A percentile compares a stretch with the other conserved stretches of the same genome.
Conservation (phyloP, 495 filamentous ascomycete species). For the Penicillium soppii region DNA sequence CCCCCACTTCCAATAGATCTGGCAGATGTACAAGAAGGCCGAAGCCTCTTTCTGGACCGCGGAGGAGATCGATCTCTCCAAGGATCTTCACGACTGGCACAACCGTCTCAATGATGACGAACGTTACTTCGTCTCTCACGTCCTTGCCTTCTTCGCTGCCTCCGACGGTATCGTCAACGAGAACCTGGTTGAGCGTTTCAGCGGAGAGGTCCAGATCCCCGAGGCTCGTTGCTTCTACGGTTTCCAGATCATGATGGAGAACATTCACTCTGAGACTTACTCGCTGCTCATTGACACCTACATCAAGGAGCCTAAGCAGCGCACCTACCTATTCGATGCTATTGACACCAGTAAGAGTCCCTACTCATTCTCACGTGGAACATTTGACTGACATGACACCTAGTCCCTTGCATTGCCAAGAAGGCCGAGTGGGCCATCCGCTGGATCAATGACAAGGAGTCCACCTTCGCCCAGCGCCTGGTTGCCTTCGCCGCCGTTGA, state of each 20-base stretch:
- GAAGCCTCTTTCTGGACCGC: slow-evolving; percentile 99
- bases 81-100: slow-evolving; percentile 99
- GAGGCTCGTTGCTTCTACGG: slow-evolving; percentile 99
- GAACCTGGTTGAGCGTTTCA: slow-evolving; percentile 98
- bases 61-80: slow-evolving; percentile 98
- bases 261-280: slow-evolving; percentile 99
- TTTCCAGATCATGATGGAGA: slow-evolving; percentile 99
- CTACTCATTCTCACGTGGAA: not conserved
- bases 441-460: slow-evolving; percentile 91
- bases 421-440: slow-evolving; percentile 97
- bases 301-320: slow-evolving; percentile 97
- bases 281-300: slow-evolving; percentile 99
- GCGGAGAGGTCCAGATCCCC: slow-evolving; percentile 92
- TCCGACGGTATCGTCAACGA: slow-evolving; percentile 99
- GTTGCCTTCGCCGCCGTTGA: slow-evolving; percentile 98
- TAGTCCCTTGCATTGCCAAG: slow-evolving; percentile 90
- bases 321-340: slow-evolving; percentile 93
- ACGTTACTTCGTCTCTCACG: slow-evolving; percentile 96
- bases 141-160: slow-evolving; percentile 99
- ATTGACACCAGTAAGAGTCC: slow-evolving; percentile 83
- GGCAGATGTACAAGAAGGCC: slow-evolving; percentile 99
- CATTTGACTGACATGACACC: slow-evolving; percentile 25
- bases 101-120: slow-evolving; percentile 95
- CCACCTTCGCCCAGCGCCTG: slow-evolving; percentile 92
- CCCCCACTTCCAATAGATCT: slow-evolving; percentile 64